A percentile compares a stretch with the other conserved stretches of the same genome.
phyloP scores from a whole-genome alignment of 2,329 filamentous ascomycete genomes.

The Cladosporium sp. region DNA sequence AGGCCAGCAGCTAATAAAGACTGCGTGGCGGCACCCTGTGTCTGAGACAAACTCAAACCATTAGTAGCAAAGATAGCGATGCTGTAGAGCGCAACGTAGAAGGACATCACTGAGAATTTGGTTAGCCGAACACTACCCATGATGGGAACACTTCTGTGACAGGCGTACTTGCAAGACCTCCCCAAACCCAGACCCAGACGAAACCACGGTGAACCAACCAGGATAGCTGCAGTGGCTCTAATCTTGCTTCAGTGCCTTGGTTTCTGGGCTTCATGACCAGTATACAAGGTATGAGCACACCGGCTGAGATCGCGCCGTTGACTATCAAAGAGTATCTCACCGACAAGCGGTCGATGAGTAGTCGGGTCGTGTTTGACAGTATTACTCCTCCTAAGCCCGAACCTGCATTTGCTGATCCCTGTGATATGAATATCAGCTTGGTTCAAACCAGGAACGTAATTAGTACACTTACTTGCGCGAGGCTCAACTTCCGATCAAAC shows the following conservation, averaged over 20 bases:
- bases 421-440: neutral
- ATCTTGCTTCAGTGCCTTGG: neutral
- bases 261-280: neutral
- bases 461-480: neutral
- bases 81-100: slow-evolving; percentile 9
- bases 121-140: neutral
- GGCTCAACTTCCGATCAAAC: slow-evolving; percentile 4
- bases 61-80: slow-evolving; percentile 6
- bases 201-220: slow-evolving; percentile 7
- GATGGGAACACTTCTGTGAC: no score
- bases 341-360: slow-evolving; percentile 5
- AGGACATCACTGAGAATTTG: neutral
- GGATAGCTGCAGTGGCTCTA: slow-evolving; percentile 3
- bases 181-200: slow-evolving; percentile 5
- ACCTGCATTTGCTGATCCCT: slow-evolving; percentile 2
- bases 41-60: neutral
- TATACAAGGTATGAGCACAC: slow-evolving; percentile 2
- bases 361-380: neutral
- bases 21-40: neutral
- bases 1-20: slow-evolving; percentile 3
- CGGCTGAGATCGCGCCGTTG: slow-evolving; percentile 5
- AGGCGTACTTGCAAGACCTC: slow-evolving; percentile 3
- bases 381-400: slow-evolving; percentile 1
- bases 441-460: neutral
- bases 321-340: slow-evolving; percentile 2